Evolutionary conservation across 208 protist genomes (phyloP), one percentile per base, ranked within the genome.

Genomic region (Acanthamoeba triangularis): DNA sequence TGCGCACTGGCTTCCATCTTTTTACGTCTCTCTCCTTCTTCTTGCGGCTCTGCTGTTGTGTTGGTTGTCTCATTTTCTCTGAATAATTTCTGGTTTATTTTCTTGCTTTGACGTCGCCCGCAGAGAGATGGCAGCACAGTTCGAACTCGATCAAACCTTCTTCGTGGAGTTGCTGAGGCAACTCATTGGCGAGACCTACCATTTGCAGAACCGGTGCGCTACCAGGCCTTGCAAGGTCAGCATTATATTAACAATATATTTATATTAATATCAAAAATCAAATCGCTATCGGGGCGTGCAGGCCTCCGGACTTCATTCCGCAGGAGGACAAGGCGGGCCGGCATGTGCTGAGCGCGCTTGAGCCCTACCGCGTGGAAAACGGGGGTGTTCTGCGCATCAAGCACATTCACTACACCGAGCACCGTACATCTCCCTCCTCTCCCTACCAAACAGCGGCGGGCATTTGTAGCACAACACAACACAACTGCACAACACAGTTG

Each of bases 251-350:
- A n/a, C n/a, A n/a, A n/a, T n/a, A n/a, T n/a, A n/a, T n/a, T n/a
- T n/a, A n/a, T n/a, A n/a, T 47, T 6, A 41, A 78, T 44, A 44
- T 44, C 11, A 10, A 44, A 78, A 78, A 78, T 78, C 47, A 18
- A 78, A 30, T 78, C 23, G 5, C 18, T 1, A 49, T 82, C 23
- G 30, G n/a, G n/a, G n/a, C n/a, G 76, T 25, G 3, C 76, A 85
- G 76, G 23, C 76, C 76, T 28, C 76, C 76, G 41, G 76, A 85
- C 76, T 85, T 85, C 23, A 85, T 85, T 30, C 76, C 76, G 35
- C 44, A 85, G 41, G 76, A 85, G n/a, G 76, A 85, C 44, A 18
- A 37, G 14, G 76, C 76, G 8, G 76, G 76, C 5, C 5, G 76
- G 44, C 47, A 54, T 54, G 44, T 85, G 41, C 76, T 85, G 41